Conservation (phyloP, 768 basidiomycete genomes). For the Clavulina sp. region DNA sequence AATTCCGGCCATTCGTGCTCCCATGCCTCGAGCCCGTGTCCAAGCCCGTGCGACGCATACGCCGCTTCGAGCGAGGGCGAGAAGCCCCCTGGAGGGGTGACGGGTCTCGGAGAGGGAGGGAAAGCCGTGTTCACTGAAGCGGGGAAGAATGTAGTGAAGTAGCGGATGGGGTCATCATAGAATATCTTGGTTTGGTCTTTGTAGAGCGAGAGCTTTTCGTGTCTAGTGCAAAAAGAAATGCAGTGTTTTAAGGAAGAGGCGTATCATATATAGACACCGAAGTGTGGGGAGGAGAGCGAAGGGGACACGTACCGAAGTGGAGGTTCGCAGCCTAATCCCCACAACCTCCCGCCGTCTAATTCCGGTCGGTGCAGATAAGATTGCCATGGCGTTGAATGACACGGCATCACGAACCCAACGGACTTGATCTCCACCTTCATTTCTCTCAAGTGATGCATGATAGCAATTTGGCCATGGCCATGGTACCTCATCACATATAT, state of each 20-base stretch:
- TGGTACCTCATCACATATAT: conserved; percentile 61
- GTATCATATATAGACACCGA: conserved; percentile 9
- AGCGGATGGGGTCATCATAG: conserved; percentile 49
- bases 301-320: conserved; percentile 49
- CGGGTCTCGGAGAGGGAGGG: conserved; percentile 50
- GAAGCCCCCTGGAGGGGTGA: too few relatives aligned
- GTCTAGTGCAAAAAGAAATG: too few relatives aligned
- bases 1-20: conserved; percentile 66
- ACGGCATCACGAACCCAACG: conserved; percentile 67
- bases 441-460: conserved; percentile 47
- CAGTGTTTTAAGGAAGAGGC: too few relatives aligned
- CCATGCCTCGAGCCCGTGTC: conserved; percentile 30
- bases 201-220: conserved; percentile 38
- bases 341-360: conserved; percentile 36
- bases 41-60: not conserved
- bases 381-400: conserved; percentile 43
- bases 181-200: conserved; percentile 71
- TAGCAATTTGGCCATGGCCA: conserved; percentile 58
- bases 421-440: conserved; percentile 34
- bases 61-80: conserved; percentile 24
- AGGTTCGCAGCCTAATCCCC: conserved; percentile 88
- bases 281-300: not conserved
- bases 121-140: conserved; percentile 38
- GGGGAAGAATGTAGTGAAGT: conserved; percentile 55
- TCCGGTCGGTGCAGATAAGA: conserved; percentile 64